Evolutionary conservation across 495 filamentous ascomycete species (phyloP).

Genomic region (Xylaria cubensis): DNA sequence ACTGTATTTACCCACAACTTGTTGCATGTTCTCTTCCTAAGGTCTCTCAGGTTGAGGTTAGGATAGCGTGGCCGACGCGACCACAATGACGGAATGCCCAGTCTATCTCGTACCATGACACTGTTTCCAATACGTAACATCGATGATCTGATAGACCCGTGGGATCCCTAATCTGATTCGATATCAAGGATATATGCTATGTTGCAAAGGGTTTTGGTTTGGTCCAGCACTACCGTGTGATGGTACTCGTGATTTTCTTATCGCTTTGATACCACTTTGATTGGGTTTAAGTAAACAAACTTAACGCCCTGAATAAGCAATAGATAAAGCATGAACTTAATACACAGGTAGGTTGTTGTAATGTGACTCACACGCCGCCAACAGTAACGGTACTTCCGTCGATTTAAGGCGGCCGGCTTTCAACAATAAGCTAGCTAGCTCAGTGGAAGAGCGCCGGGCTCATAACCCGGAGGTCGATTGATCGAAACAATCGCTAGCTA

Average conservation of each 20-base stretch:
- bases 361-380: neutral
- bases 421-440: conserved; percentile 27
- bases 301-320: neutral
- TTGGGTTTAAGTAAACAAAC: neutral
- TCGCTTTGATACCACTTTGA: neutral
- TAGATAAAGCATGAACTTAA: neutral
- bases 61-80: neutral
- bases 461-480: conserved; percentile 56
- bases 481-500: conserved; percentile 53
- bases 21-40: neutral
- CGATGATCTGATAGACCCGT: neutral
- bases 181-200: neutral
- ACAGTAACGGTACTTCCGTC: neutral
- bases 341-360: neutral
- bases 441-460: conserved; percentile 55
- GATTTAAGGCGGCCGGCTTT: neutral
- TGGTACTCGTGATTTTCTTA: neutral
- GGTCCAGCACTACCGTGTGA: neutral
- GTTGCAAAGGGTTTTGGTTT: neutral
- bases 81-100: conserved; percentile 1
- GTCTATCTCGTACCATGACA: neutral
- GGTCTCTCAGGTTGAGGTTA: neutral
- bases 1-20: neutral
- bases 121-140: neutral
- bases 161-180: neutral